A percentile compares a stretch with the other conserved stretches of the same genome.
Evolutionary conservation across 192 early-diverging fungal genomes (phyloP).

Genomic region (Coemansia sp.): DNA sequence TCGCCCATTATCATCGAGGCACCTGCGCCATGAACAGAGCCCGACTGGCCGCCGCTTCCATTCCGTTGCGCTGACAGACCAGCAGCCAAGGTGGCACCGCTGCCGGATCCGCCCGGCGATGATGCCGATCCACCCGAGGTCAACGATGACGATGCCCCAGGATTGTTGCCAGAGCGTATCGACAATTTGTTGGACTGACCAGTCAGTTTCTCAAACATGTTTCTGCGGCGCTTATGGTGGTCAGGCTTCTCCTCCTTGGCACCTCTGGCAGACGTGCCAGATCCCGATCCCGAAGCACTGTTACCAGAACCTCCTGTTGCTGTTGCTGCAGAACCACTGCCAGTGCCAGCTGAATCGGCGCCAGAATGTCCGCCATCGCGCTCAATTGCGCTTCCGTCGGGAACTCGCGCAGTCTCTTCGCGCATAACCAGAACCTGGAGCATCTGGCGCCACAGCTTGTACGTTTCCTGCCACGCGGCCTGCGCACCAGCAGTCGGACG

Average conservation of each 20-base stretch:
- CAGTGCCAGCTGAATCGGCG: neutral
- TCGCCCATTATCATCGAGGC: neutral
- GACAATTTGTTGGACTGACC: slow-evolving; percentile 35
- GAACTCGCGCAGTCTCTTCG: slow-evolving; percentile 44
- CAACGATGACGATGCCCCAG: neutral
- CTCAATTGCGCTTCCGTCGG: slow-evolving; percentile 23
- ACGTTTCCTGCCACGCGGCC: slow-evolving; percentile 56
- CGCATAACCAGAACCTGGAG: slow-evolving; percentile 53
- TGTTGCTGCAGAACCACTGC: neutral
- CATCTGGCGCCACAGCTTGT: slow-evolving; percentile 59
- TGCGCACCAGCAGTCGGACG: slow-evolving; percentile 50
- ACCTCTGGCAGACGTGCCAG: slow-evolving; percentile 1
- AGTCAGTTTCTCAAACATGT: slow-evolving; percentile 53
- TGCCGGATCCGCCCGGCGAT: slow-evolving; percentile 2
- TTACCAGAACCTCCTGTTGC: neutral
- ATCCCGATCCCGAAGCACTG: neutral
- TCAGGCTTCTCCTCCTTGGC: slow-evolving; percentile 39
- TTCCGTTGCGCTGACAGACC: neutral
- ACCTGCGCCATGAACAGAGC: slow-evolving; percentile 9
- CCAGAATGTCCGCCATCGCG: slow-evolving; percentile 20
- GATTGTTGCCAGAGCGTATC: slow-evolving; percentile 8
- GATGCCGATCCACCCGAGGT: neutral
- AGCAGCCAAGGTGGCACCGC: neutral
- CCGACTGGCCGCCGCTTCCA: neutral
- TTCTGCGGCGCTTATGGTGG: slow-evolving; percentile 34